phyloP scores from a whole-genome alignment of 2,329 filamentous ascomycete species.

The Aspergillus jensenii region DNA sequence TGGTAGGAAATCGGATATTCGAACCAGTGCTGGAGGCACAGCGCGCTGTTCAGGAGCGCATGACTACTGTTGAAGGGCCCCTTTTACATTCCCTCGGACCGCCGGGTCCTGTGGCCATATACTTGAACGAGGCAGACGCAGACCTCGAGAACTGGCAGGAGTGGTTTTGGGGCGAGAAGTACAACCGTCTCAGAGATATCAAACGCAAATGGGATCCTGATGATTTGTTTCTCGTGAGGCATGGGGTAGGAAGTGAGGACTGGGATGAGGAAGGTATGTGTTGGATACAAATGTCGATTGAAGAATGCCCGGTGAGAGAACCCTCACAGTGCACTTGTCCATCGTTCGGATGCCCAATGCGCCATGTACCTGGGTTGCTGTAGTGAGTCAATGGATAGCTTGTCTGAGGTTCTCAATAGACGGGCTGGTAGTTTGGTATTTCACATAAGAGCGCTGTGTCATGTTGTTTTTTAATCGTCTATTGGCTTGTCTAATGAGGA shows the following conservation, averaged over 20 bases:
- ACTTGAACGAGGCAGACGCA: slow-evolving; percentile 39
- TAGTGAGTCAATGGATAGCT: too few relatives aligned
- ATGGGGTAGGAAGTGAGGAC: slow-evolving; percentile 25
- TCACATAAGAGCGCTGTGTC: too few relatives aligned
- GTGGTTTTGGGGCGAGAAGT: slow-evolving; percentile 41
- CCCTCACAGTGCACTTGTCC: too few relatives aligned
- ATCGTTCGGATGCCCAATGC: too few relatives aligned
- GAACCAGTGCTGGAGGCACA: neutral
- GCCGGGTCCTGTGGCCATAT: slow-evolving; percentile 31
- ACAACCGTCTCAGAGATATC: neutral
- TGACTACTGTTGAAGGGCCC: neutral
- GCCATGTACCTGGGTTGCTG: too few relatives aligned
- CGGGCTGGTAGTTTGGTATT: too few relatives aligned
- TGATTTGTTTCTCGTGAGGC: slow-evolving; percentile 26
- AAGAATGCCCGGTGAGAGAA: too few relatives aligned
- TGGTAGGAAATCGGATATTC: too few relatives aligned
- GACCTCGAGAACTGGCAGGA: slow-evolving; percentile 40
- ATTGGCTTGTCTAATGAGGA: too few relatives aligned
- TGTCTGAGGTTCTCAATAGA: too few relatives aligned
- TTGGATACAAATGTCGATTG: neutral
- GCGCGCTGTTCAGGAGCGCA: too few relatives aligned
- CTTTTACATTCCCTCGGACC: neutral
- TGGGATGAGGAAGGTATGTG: slow-evolving; percentile 27
- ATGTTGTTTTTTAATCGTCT: too few relatives aligned
- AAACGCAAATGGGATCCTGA: slow-evolving; percentile 24